A percentile compares a stretch with the other conserved stretches of the same genome.
Conservation (phyloP, 345 rosid species). For the Citrus sp. region DNA sequence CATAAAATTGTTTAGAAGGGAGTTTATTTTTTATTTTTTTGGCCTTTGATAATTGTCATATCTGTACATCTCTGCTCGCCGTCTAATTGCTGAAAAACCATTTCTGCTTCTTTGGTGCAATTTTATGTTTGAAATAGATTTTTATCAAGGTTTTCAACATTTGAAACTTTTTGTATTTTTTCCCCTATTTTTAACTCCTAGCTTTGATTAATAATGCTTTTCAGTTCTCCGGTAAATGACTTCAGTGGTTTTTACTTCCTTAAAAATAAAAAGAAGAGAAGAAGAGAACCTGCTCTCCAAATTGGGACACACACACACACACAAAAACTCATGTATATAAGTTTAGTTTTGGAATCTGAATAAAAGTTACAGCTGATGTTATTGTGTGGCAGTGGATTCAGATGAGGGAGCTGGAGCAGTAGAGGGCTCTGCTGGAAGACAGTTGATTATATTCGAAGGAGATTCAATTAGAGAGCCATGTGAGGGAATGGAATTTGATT, state of each 20-base stretch:
- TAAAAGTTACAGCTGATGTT: background rate
- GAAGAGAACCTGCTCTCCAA: background rate
- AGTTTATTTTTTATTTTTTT: background rate
- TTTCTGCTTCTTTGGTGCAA: background rate
- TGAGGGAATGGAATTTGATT: constrained; percentile 84
- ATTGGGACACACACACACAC: background rate
- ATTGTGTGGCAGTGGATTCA: constrained; percentile 44
- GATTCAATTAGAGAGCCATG: constrained; percentile 50
- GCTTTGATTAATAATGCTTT: background rate
- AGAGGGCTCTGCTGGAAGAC: constrained; percentile 39
- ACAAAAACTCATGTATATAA: background rate
- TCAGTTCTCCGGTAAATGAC: background rate
- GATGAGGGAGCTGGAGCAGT: constrained; percentile 39
- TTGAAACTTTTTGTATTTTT: too few relatives aligned
- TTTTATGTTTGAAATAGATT: background rate
- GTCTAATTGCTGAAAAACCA: background rate
- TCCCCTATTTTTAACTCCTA: background rate
- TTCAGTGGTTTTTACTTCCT: background rate
- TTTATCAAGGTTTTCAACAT: background rate
- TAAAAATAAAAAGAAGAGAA: background rate
- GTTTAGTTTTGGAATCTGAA: background rate
- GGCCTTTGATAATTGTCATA: background rate
- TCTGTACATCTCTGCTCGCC: background rate
- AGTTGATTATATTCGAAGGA: constrained; percentile 25
- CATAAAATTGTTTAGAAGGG: too few relatives aligned